Conservation (phyloP, 768 basidiomycete species). For the Termitomyces sp. region DNA sequence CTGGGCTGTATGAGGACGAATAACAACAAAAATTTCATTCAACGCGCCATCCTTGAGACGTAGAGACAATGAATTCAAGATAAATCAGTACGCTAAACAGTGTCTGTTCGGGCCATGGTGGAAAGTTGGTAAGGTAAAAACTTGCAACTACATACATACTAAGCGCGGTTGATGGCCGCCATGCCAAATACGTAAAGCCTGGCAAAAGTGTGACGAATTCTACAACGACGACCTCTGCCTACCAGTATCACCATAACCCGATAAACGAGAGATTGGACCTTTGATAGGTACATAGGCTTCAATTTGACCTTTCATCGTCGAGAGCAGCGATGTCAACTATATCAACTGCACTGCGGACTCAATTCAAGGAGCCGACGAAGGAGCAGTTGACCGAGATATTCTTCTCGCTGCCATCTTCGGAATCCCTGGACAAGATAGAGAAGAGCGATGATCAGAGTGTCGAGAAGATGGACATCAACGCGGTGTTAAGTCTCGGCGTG, state of each 20-base stretch:
- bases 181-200: neutral
- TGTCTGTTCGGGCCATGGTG: neutral
- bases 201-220: too few species aligned
- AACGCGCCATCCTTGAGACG: neutral
- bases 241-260: neutral
- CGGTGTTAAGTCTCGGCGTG: slow-evolving; percentile 76
- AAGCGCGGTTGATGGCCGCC: neutral
- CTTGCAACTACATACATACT: too few species aligned
- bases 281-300: neutral
- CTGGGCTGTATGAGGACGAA: too few species aligned
- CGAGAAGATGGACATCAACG: slow-evolving; percentile 85
- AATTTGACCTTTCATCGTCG: neutral
- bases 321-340: slow-evolving; percentile 65
- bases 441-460: slow-evolving; percentile 36
- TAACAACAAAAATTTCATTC: neutral
- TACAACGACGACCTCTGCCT: neutral
- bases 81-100: neutral
- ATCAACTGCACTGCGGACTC: slow-evolving; percentile 75
- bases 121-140: too few species aligned
- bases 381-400: slow-evolving; percentile 83
- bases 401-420: slow-evolving; percentile 74
- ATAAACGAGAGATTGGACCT: neutral
- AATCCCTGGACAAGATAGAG: slow-evolving; percentile 23
- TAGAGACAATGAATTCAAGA: neutral
- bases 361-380: slow-evolving; percentile 91